Base-by-base conservation (phyloP, 2,329 filamentous ascomycete species). In the Neopestalotiopsis clavispora region DNA sequence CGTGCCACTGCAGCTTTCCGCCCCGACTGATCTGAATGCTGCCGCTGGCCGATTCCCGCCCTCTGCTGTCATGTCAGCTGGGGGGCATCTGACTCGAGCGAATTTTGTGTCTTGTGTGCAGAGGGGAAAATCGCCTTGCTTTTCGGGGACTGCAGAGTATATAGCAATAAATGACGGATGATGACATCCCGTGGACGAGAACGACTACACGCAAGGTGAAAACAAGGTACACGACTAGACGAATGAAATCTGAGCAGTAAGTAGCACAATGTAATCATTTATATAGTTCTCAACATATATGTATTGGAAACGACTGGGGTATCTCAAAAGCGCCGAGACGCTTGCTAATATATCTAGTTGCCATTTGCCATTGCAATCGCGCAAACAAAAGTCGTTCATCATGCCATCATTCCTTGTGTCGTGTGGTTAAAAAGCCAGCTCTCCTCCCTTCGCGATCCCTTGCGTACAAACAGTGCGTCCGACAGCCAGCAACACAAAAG, bases 381-480 rank as follows among this genome's bases (percentile, higher is more conserved):
- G 59, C 59, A 32, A n/a, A n/a, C 13, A 32, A 61, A 40, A 10
- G 30, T 38, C 32, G 34, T 62, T 12, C n/a, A 38, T 62, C 42
- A 20, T 66, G 63, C 63, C 45, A 14, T 57, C 63, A 49, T 66
- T 34, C 30, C 23, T 58, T 28, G 14, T 34, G 14, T 66, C 61
- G 67, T 62, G 64, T 63, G 28, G 56, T n/a, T 57, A 63, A 23
- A 20, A 23, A 20, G 34, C 57, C 62, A 56, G 28, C 17, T 52
- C 28, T 62, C 23, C 63, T 68, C 56, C 68, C 66, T 68, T 66
- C 70, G 71, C 73, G 34, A 38, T 38, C 34, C 10, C 34, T 38
- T 38, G 34, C 34, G 34, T 38, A 38, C 34, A 73, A 69, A 70
- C 72, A 73, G 72, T 73, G 72, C 71, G 71, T 69, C 73, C 72